phyloP scores from a whole-genome alignment of 2,329 filamentous ascomycete genomes.

The Venturia pyrina region DNA sequence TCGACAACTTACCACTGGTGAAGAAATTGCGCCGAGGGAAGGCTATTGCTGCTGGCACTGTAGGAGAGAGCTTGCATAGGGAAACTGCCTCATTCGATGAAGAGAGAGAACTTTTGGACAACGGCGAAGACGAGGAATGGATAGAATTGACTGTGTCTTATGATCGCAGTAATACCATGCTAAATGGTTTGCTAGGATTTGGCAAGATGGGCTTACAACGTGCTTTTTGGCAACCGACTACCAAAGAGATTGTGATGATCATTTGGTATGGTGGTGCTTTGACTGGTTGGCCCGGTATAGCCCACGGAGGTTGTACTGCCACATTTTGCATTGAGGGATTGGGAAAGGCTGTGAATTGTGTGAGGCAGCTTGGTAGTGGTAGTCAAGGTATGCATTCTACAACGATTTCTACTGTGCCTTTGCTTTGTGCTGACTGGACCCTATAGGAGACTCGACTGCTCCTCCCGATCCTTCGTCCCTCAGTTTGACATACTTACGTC shows the following conservation, averaged over 20 bases:
- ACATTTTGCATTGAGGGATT: conserved; percentile 61
- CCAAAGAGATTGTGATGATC: conserved; percentile 48
- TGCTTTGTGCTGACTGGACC: conserved; percentile 3
- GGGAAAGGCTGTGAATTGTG: conserved; percentile 44
- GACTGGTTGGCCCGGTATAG: conserved; percentile 60
- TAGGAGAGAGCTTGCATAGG: neutral
- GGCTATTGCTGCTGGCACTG: neutral
- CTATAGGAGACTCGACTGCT: neutral
- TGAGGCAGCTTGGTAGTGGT: neutral
- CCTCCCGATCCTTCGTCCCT: conserved; percentile 27
- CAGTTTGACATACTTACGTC: conserved; percentile 51
- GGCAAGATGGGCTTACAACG: conserved; percentile 1
- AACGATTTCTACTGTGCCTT: neutral
- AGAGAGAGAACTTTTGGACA: neutral
- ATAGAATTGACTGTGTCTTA: neutral
- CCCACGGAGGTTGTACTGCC: conserved; percentile 61
- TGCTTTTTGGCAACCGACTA: conserved; percentile 6
- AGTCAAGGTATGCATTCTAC: neutral
- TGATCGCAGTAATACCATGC: neutral
- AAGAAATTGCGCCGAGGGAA: neutral
- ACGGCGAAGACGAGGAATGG: neutral
- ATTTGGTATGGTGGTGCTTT: conserved; percentile 57
- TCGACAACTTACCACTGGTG: neutral
- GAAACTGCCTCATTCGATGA: neutral
- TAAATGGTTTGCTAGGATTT: neutral